Conservation (phyloP, 495 filamentous ascomycete genomes). For the Lepraria neglecta region DNA sequence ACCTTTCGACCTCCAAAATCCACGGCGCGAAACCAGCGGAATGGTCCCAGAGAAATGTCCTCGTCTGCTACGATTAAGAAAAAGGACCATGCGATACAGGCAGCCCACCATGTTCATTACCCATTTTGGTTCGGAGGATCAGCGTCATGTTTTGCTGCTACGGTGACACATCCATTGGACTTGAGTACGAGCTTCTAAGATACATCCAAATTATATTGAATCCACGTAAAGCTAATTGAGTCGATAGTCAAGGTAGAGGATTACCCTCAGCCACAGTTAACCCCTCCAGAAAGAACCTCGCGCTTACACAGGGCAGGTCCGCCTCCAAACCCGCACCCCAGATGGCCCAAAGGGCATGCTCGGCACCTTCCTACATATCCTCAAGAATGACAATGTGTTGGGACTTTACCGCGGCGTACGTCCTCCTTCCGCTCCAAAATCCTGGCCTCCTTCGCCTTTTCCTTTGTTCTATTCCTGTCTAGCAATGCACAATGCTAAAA, state of each 20-base stretch:
- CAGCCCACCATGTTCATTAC: constrained; percentile 29
- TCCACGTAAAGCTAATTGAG: constrained; percentile 15
- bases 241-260: constrained; percentile 26
- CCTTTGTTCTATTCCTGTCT: not conserved
- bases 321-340: constrained; percentile 63
- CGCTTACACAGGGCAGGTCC: constrained; percentile 30
- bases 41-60: constrained; percentile 26
- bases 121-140: constrained; percentile 43
- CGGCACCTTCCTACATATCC: constrained; percentile 32
- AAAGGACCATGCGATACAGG: constrained; percentile 10
- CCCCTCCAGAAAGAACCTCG: constrained; percentile 3
- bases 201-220: not conserved
- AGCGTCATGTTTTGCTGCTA: constrained; percentile 40
- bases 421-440: not conserved
- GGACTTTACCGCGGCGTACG: constrained; percentile 39
- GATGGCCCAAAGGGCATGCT: constrained; percentile 34
- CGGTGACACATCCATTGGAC: constrained; percentile 41
- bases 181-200: constrained; percentile 29
- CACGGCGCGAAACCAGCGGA: constrained; percentile 12
- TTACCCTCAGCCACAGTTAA: not conserved
- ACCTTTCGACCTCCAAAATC: not conserved
- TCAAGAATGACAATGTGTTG: constrained; percentile 29
- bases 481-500: not conserved
- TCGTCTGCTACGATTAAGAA: constrained; percentile 12
- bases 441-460: not conserved